These are phyloP conservation scores for Fusarium sp. DNA, from an alignment of 2,329 filamentous ascomycete species.

Conservation along the genomic window DNA sequence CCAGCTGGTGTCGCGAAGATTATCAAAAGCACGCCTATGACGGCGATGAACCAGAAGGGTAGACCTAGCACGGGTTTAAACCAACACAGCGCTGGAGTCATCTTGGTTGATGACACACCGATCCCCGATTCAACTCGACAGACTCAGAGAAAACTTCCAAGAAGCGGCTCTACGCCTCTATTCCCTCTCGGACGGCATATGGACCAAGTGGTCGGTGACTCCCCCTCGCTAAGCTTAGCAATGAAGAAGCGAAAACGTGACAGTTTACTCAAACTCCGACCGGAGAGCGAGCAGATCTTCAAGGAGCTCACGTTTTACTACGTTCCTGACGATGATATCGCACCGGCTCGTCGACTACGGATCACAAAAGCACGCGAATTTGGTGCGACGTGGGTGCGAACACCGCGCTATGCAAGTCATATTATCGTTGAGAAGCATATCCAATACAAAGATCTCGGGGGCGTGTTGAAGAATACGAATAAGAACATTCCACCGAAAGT, in stretches of 20 bases:
- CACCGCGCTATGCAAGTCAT: conserved; percentile 74
- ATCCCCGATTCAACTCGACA: conserved; percentile 43
- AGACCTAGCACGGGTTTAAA: conserved; percentile 33
- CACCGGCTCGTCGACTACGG: conserved; percentile 72
- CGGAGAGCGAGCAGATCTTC: conserved; percentile 69
- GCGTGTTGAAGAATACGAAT: conserved; percentile 49
- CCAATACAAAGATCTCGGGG: conserved; percentile 71
- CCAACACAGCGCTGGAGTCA: conserved; percentile 28
- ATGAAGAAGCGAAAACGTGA: conserved; percentile 61
- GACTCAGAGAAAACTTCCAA: conserved; percentile 27
- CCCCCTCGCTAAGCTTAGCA: conserved; percentile 39
- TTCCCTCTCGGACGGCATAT: conserved; percentile 31
- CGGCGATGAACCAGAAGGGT: conserved; percentile 33
- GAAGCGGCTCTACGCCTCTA: conserved; percentile 49
- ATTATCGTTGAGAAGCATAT: conserved; percentile 80
- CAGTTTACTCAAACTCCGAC: conserved; percentile 55
- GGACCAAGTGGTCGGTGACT: conserved; percentile 22
- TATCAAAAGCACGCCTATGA: conserved; percentile 48
- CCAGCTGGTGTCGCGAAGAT: conserved; percentile 16
- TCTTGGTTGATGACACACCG: conserved; percentile 44
- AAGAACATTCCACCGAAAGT: conserved; percentile 55
- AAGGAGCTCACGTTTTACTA: conserved; percentile 75
- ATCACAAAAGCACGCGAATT: conserved; percentile 81
- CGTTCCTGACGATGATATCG: conserved; percentile 82
- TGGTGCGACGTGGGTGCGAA: conserved; percentile 77